Evolutionary conservation across 2,329 filamentous ascomycete genomes (phyloP).

Genomic region (Colletotrichum australisinense): DNA sequence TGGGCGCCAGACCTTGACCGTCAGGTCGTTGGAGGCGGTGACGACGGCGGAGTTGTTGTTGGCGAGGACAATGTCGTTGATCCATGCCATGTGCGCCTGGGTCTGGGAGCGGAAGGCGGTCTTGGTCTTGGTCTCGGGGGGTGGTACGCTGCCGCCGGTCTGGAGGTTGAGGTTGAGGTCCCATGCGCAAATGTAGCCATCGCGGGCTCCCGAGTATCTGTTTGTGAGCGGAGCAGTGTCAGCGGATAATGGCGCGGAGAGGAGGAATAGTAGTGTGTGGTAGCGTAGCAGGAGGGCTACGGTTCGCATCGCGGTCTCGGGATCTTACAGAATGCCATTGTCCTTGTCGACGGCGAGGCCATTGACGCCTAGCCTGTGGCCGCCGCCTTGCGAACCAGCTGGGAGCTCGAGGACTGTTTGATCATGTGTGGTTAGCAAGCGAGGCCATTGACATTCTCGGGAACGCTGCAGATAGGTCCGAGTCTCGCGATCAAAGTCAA

Average conservation of each 20-base stretch:
- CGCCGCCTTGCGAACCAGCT: slow-evolving; percentile 69
- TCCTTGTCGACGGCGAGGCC: slow-evolving; percentile 87
- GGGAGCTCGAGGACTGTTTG: slow-evolving; percentile 67
- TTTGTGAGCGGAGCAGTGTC: neutral
- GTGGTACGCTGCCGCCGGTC: slow-evolving; percentile 39
- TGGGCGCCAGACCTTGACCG: slow-evolving; percentile 93
- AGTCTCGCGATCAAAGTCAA: slow-evolving; percentile 7
- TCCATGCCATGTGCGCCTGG: slow-evolving; percentile 92
- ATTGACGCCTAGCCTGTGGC: slow-evolving; percentile 94
- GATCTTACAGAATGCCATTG: slow-evolving; percentile 84
- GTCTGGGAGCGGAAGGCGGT: slow-evolving; percentile 69
- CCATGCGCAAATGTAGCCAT: slow-evolving; percentile 97
- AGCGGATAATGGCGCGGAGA: neutral
- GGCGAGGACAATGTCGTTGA: slow-evolving; percentile 90
- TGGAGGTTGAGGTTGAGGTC: slow-evolving; percentile 80
- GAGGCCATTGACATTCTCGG: neutral
- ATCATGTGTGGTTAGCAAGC: slow-evolving; percentile 11
- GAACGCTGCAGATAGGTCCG: neutral
- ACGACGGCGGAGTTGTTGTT: slow-evolving; percentile 83
- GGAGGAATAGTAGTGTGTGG: neutral
- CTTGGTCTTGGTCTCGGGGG: slow-evolving; percentile 50
- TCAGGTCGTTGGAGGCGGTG: slow-evolving; percentile 92
- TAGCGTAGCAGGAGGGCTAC: slow-evolving; percentile 34
- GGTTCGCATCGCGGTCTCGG: neutral
- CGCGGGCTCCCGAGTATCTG: slow-evolving; percentile 95